Evolutionary conservation across 352 stramenopile species (phyloP), one percentile per base, ranked within the genome.

Genomic region (Phytophthora capsici): DNA sequence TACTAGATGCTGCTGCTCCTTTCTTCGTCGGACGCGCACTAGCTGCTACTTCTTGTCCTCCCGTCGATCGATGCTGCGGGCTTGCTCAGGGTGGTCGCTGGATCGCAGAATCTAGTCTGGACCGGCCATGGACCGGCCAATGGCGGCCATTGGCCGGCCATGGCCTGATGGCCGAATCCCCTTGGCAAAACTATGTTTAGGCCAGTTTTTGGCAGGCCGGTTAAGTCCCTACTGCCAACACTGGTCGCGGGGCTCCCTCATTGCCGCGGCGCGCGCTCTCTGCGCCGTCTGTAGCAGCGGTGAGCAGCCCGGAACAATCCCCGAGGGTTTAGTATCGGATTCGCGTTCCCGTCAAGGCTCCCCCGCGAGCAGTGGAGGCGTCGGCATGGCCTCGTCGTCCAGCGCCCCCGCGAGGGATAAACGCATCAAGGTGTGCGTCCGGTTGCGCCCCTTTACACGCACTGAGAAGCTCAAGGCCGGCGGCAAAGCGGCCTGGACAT

Each of bases 401-500:
- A 67, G 62, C 41, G 46, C 65, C 50, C 34, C 57, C 13, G 30
- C 62, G 20, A 77, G 76, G 28, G 75, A 89, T 48, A 89, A 91
- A 56, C 80, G 84, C 67, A 92, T 93, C 67, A 89, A 90, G 70
- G 85, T 93, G 13, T 86, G 81, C 68, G 82, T 93, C 50, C 82
- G 85, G 40, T 62, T 93, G 9, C 82, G 85, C 45, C 85, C 85
- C 20, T 93, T 93, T 66, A 90, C 85, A 19, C 77, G 82, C 55
- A 90, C 80, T 43, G 85, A 93, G 71, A 74, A 82, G 37, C 72
- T 90, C 50, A 83, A 82, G 36, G 79, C 79, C 19, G 82, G 82
- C 20, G 81, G 81, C 34, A 93, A 93, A 67, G 82, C 85, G 20
- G 85, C 85, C n/a, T 93, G 85, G 85, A 91, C 85, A 14, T 93